These are phyloP conservation scores for Neonectria coccinea DNA, from an alignment of 2,329 filamentous ascomycete genomes.

Conservation along the genomic window DNA sequence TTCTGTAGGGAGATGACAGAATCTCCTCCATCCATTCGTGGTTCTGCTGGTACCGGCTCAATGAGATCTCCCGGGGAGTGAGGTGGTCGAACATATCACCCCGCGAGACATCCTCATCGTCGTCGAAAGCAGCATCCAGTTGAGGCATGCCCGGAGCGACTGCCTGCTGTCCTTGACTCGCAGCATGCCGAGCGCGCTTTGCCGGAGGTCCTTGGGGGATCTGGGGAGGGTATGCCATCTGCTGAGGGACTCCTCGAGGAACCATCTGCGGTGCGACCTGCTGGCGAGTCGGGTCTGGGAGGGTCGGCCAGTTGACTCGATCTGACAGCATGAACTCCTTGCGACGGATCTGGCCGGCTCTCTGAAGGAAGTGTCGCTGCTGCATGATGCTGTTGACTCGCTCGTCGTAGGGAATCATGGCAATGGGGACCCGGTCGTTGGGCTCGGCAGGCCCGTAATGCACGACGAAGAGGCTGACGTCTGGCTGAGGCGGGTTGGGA, in stretches of 20 bases:
- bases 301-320: slow-evolving; percentile 87
- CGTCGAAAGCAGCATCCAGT: slow-evolving; percentile 71
- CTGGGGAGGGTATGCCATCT: slow-evolving; percentile 72
- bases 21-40: slow-evolving; percentile 99
- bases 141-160: slow-evolving; percentile 54
- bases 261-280: slow-evolving; percentile 62
- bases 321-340: slow-evolving; percentile 97
- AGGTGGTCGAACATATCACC: slow-evolving; percentile 92
- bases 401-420: slow-evolving; percentile 72
- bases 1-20: slow-evolving; percentile 87
- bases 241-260: slow-evolving; percentile 65
- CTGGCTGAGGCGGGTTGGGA: slow-evolving; percentile 76
- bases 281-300: slow-evolving; percentile 68
- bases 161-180: slow-evolving; percentile 54
- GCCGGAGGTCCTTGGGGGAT: slow-evolving; percentile 62
- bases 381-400: slow-evolving; percentile 71
- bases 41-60: slow-evolving; percentile 89
- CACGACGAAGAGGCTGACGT: slow-evolving; percentile 88
- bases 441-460: slow-evolving; percentile 86
- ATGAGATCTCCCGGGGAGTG: slow-evolving; percentile 89
- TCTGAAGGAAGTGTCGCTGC: slow-evolving; percentile 73
- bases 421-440: slow-evolving; percentile 77
- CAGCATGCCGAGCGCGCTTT: slow-evolving; percentile 64
- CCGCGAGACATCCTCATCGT: slow-evolving; percentile 88
- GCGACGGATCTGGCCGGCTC: slow-evolving; percentile 82